phyloP scores from a whole-genome alignment of 2,329 filamentous ascomycete genomes.

The Myriangium duriaei region DNA sequence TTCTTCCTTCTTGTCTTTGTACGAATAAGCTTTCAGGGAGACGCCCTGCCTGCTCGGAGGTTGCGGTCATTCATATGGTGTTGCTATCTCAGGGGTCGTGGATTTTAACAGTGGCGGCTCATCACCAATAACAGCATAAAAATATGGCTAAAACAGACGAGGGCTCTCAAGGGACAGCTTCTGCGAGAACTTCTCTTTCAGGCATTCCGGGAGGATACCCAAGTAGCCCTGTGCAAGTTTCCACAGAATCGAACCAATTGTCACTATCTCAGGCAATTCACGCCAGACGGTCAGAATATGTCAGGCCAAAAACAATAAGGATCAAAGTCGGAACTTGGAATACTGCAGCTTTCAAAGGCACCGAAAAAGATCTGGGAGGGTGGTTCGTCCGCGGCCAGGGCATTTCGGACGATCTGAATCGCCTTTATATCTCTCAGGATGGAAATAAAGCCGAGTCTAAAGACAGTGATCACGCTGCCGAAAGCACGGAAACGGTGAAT shows the following conservation, averaged over 20 bases:
- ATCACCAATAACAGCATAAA: too few relatives aligned
- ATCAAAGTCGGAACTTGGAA: slow-evolving; percentile 96
- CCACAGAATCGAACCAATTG: slow-evolving; percentile 24
- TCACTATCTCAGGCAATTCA: slow-evolving; percentile 49
- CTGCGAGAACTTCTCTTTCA: slow-evolving; percentile 11
- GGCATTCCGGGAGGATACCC: slow-evolving; percentile 5
- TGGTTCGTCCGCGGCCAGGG: slow-evolving; percentile 81
- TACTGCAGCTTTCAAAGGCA: slow-evolving; percentile 70
- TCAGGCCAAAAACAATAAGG: slow-evolving; percentile 57
- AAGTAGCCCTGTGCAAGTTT: not conserved
- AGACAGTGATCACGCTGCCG: slow-evolving; percentile 31
- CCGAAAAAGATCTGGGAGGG: slow-evolving; percentile 71
- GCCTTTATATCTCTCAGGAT: slow-evolving; percentile 28
- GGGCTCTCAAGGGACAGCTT: slow-evolving; percentile 12
- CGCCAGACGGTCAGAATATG: slow-evolving; percentile 67
- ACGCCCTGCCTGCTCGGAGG: too few relatives aligned
- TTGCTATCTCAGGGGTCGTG: too few relatives aligned
- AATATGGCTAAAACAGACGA: slow-evolving; percentile 9
- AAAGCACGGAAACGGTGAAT: slow-evolving; percentile 16
- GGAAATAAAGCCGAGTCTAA: slow-evolving; percentile 14
- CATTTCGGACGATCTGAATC: slow-evolving; percentile 49
- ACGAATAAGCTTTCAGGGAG: too few relatives aligned
- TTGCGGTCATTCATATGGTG: too few relatives aligned
- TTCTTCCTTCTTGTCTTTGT: too few relatives aligned
- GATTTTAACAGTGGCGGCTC: too few relatives aligned